Base-by-base conservation (phyloP, 2,329 filamentous ascomycete species). In the Colletotrichum orbiculare region DNA sequence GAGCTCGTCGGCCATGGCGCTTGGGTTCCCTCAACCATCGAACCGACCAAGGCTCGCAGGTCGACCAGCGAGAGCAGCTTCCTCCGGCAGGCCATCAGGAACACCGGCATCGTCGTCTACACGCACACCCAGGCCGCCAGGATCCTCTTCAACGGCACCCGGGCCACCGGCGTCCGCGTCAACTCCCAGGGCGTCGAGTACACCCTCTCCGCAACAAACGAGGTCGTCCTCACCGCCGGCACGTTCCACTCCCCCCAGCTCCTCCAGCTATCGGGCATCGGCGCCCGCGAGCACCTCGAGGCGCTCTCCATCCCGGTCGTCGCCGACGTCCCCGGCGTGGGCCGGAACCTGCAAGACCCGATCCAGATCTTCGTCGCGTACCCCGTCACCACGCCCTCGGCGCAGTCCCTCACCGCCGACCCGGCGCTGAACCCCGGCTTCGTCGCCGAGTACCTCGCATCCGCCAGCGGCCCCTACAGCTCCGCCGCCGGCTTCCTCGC, bases 151-250 rank as follows among this genome's bases (percentile, higher is more conserved):
- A 69, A 81, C 54, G 67, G 75, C 1, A 80, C 73, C 43, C 78
- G 72, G 50, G 82, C 81, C 0, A 79, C 73, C 0, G 79, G 79
- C 6, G 82, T 83, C 1, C 47, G 71, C 33, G 76, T 81, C 12
- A 69, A 69, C 17, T 65, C 68, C 5, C 54, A 52, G 15, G 68
- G 69, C 37, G 60, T 68, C 11, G 71, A 55, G 7, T 66, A 60
- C 63, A 62, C 50, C 33, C 58, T 68, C 13, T 46, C 45, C 8
- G 66, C 66, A 5, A 45, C 88, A 13, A 48, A 64, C 71, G 94
- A 97, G 81, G 94, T 91, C 46, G 88, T 96, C 69, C 85, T 96
- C 69, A 91, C 87, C 74, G 92, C 91, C 33, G 93, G 93, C 71
- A 91, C 92, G 58, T 86, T 96, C 65, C 92, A 96, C 77, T 95